Evolutionary conservation across 139 green algal genomes (phyloP), one percentile per base, ranked within the genome.

Genomic region (Tetradesmus lagerheimii): DNA sequence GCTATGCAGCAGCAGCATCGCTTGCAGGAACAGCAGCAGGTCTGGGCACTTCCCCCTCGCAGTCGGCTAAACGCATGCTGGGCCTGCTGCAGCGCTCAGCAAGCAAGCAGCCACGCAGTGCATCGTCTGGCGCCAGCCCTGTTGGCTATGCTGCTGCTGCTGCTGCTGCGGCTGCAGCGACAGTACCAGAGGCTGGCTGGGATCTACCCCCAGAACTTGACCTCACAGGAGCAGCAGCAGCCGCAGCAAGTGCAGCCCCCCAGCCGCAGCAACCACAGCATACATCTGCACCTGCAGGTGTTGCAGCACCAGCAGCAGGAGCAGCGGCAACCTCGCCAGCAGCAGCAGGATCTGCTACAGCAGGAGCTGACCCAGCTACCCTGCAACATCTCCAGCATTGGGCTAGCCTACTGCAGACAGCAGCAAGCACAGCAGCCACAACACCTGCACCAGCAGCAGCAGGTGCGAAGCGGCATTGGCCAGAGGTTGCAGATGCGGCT

Each of bases 51-150:
- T 84, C 79, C 29, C 79, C 79, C 41, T 84, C 79, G 0, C 79
- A 84, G 20, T 39, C 79, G 67, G 79, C 79, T 12, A 84, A 84
- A 43, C 50, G 79, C 35, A 66, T 84, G 39, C 39, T 84, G 79
- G 41, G 37, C 8, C 67, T 78, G 76, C 76, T 82, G 76, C 76
- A 53, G 76, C 76, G 31, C n/a, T 14, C 67, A 78, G 67, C 31
- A 78, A n/a, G 57, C 57, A 71, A n/a, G 57, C 57, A 71, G 57
- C 57, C n/a, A 23, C 57, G 57, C 23, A 23, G 27, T 23, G 71
- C 71, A 79, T 20, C 71, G 6, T 11, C 0, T 11, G 71, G 31
- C 27, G 71, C n/a, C 29, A 79, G 71, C 71, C 31, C 71, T 25
- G 31, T n/a, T 39, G 41, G 71, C 71, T 31, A 11, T n/a, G 57